Conservation (phyloP, 768 basidiomycete species). For the Tricholoma bakamatsutake region DNA sequence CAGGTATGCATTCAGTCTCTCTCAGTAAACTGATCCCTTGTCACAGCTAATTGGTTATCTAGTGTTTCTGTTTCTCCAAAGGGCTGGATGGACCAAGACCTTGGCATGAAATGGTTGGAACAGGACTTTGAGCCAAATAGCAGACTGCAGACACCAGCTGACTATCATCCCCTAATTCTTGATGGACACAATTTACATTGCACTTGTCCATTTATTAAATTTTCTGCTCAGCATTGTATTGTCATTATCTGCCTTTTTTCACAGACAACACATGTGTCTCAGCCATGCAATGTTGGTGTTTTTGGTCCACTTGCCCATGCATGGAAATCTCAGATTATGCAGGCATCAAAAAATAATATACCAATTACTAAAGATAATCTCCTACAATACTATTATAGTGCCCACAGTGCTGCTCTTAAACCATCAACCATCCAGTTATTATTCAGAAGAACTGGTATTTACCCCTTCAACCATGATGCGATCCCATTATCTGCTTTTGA, state of each 20-base stretch:
- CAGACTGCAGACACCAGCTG: too few relatives aligned
- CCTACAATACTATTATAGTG: constrained; percentile 3
- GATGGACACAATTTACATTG: neutral
- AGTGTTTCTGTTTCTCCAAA: neutral
- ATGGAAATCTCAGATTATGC: constrained; percentile 23
- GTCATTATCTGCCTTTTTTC: neutral
- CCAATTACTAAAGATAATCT: constrained; percentile 9
- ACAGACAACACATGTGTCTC: constrained; percentile 13
- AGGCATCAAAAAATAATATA: neutral
- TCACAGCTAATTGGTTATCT: neutral
- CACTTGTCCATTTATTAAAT: neutral
- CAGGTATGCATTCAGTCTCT: too few relatives aligned
- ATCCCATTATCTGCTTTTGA: constrained; percentile 6
- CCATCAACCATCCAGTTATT: constrained; percentile 14
- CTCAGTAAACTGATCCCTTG: too few relatives aligned
- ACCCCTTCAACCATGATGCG: constrained; percentile 12
- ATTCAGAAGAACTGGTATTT: constrained; percentile 18
- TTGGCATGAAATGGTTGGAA: constrained; percentile 13
- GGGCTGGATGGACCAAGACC: neutral
- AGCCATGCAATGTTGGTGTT: constrained; percentile 26
- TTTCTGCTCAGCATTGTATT: neutral
- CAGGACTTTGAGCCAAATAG: neutral
- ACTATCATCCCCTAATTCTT: neutral
- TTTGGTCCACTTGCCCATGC: constrained; percentile 29
- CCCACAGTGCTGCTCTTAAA: constrained; percentile 14